Evolutionary conservation across 2,329 filamentous ascomycete genomes (phyloP).

Genomic region (Aspergillus caelatus): DNA sequence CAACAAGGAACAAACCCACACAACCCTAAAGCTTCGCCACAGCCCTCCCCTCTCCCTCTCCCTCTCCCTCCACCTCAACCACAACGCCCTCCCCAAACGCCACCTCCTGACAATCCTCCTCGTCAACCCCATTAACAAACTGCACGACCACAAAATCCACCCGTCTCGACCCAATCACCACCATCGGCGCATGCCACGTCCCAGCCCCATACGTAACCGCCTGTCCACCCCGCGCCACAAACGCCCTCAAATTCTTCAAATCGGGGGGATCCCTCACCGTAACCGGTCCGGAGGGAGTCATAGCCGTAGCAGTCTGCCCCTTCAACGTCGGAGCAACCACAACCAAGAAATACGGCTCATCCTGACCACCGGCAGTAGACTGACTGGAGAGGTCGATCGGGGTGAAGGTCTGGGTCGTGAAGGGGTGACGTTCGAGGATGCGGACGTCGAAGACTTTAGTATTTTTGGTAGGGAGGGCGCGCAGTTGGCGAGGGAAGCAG

Average conservation of each 20-base stretch:
- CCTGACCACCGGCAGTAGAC: slow-evolving; percentile 24
- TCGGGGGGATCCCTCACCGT: slow-evolving; percentile 66
- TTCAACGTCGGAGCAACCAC: slow-evolving; percentile 81
- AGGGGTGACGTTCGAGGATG: slow-evolving; percentile 89
- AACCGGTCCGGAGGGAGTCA: slow-evolving; percentile 27
- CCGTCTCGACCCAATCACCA: slow-evolving; percentile 70
- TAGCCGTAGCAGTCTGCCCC: slow-evolving; percentile 38
- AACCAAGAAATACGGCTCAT: slow-evolving; percentile 67
- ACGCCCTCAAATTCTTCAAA: slow-evolving; percentile 69
- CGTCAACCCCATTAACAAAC: slow-evolving; percentile 77
- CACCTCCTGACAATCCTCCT: slow-evolving; percentile 89
- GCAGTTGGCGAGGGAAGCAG: slow-evolving; percentile 68
- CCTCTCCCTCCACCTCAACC: slow-evolving; percentile 36
- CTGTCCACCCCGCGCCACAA: slow-evolving; percentile 75
- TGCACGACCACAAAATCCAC: slow-evolving; percentile 90
- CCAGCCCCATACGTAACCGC: slow-evolving; percentile 90
- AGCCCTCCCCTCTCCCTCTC: background rate
- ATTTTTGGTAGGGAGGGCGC: slow-evolving; percentile 23
- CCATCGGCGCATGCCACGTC: slow-evolving; percentile 98
- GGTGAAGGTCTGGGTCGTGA: slow-evolving; percentile 89
- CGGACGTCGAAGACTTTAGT: slow-evolving; percentile 62
- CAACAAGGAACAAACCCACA: no score
- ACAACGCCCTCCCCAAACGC: slow-evolving; percentile 46
- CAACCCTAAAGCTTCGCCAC: background rate
- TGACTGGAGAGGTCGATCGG: slow-evolving; percentile 63